These are phyloP conservation scores for Boletus bicolor DNA, from an alignment of 768 basidiomycete genomes.

Conservation along the genomic window DNA sequence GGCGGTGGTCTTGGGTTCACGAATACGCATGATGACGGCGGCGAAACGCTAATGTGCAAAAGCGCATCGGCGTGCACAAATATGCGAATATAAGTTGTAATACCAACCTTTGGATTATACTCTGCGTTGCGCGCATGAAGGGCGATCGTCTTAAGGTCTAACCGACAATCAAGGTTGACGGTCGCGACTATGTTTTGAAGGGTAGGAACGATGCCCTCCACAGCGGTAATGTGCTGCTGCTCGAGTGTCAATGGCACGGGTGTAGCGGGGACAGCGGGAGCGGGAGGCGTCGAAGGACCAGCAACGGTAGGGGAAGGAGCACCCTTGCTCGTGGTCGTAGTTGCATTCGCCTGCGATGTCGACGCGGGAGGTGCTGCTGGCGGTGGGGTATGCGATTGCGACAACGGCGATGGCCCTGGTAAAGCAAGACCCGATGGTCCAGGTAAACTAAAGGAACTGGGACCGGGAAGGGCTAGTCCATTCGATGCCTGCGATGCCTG, in stretches of 20 bases:
- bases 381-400: slow-evolving; percentile 37
- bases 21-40: slow-evolving; percentile 99
- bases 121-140: slow-evolving; percentile 97
- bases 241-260: slow-evolving; percentile 78
- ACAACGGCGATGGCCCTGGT: slow-evolving; percentile 56
- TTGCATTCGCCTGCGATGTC: slow-evolving; percentile 29
- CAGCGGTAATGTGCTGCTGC: slow-evolving; percentile 93
- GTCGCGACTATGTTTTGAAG: slow-evolving; percentile 99
- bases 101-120: slow-evolving; percentile 99
- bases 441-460: slow-evolving; percentile 44
- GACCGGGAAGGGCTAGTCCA: slow-evolving; percentile 55
- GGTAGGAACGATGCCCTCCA: slow-evolving; percentile 98
- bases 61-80: slow-evolving; percentile 60
- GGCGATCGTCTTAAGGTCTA: slow-evolving; percentile 98
- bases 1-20: slow-evolving; percentile 98
- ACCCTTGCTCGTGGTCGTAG: slow-evolving; percentile 30
- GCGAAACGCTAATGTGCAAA: slow-evolving; percentile 92
- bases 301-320: slow-evolving; percentile 43
- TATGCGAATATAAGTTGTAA: slow-evolving; percentile 30
- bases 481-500: slow-evolving; percentile 41
- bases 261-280: slow-evolving; percentile 57
- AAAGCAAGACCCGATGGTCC: slow-evolving; percentile 45
- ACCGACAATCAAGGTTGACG: slow-evolving; percentile 93
- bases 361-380: slow-evolving; percentile 8
- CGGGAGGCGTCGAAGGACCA: slow-evolving; percentile 56